A percentile compares a stretch with the other conserved stretches of the same genome.
phyloP scores from a whole-genome alignment of 257 asterid genomes.

The Gardenia jasminoides region DNA sequence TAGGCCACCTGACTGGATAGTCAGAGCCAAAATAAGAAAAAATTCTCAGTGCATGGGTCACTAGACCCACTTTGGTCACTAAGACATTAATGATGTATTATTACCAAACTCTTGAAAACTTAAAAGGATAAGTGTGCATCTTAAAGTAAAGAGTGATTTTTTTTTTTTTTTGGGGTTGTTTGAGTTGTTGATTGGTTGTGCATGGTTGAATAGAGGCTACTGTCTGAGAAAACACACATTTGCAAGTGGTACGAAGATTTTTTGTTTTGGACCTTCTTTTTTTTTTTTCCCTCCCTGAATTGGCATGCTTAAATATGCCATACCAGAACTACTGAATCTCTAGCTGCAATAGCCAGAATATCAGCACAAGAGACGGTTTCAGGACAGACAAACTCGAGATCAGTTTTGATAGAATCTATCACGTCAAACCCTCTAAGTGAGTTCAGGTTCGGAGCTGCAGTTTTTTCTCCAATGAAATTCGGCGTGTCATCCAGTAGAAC shows the following conservation, averaged over 20 bases:
- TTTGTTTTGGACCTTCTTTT: no score
- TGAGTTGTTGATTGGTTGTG: no score
- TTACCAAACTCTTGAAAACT: no score
- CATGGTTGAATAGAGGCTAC: neutral
- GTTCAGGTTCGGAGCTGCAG: slow-evolving; percentile 71
- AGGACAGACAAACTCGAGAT: slow-evolving; percentile 63
- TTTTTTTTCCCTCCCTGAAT: no score
- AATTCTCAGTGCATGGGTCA: no score
- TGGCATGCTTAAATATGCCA: neutral
- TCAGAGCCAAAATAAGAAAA: neutral
- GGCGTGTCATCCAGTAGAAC: slow-evolving; percentile 66
- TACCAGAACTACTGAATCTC: slow-evolving; percentile 83
- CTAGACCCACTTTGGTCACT: no score
- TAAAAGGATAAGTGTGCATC: neutral
- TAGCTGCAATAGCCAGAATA: slow-evolving; percentile 73
- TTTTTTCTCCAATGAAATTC: slow-evolving; percentile 60
- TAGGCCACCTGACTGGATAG: slow-evolving; percentile 72
- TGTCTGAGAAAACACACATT: neutral
- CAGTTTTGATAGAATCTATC: slow-evolving; percentile 71
- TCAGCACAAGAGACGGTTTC: slow-evolving; percentile 83
- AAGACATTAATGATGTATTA: no score
- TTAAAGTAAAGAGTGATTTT: neutral
- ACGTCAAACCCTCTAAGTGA: slow-evolving; percentile 84
- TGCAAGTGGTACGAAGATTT: neutral
- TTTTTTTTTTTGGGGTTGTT: no score